Evolutionary conservation across 176 grass and related monocot genomes (phyloP), one percentile per base, ranked within the genome.

Genomic region (Phoenix roebelenii): DNA sequence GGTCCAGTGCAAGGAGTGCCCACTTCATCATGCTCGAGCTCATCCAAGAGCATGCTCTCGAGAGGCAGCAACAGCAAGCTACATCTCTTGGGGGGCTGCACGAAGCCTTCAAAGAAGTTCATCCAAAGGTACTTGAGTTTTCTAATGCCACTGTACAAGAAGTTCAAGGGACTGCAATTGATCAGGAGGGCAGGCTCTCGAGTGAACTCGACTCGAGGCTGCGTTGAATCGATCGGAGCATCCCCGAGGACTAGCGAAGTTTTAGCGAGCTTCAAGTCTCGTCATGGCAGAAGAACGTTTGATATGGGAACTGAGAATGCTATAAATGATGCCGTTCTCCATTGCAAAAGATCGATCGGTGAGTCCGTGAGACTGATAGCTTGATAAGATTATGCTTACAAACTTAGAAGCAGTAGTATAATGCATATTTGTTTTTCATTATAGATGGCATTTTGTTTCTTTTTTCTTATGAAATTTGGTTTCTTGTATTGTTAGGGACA

Each of bases 291-390:
- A 16, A 70, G 35, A 39, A 39, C 59, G 32, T 18, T 57, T 63
- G 68, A 77, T 58, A 35, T 20, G 5, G 52, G 67, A 30, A 29
- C 59, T 39, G 72, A 80, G 49, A 56, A 15, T 52, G 83, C 59
- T 10, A 68, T 82, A 67, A 57, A 29, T 23, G 84, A 79, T 18
- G 74, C 71, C 15, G 71, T 82, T 59, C 51, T 79, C 23, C 59
- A 79, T 59, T 82, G 84, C 67, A 87, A 82, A 54, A 72, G 63
- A 50, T 74, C 59, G 2, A 1, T 58, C 14, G 51, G 64, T 44
- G 15, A 24, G 68, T 39, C 35, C 9, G 12, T 39, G 35, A 39
- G 35, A 12, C 35, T 12, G 6, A 12, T 39, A 1, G 35, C 35
- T 39, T 39, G 7, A 10, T 12, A 3, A 35, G 30, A 39, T 39